Evolutionary conservation across 805 yeast species (phyloP), one percentile per base, ranked within the genome.

Genomic region (Cyberlindnera sargentensis): DNA sequence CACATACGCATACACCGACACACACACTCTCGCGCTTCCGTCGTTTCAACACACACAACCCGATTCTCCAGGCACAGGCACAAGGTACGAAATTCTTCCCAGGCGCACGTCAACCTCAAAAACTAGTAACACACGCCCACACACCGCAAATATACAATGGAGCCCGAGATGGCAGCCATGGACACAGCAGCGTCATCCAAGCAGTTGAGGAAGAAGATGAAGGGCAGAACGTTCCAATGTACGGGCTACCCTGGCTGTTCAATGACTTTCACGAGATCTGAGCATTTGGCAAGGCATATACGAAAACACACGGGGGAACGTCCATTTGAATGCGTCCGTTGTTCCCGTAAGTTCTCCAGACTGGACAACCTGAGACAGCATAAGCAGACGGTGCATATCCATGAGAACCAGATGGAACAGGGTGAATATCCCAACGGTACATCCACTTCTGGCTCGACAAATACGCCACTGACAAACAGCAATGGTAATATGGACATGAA

Each of bases 221-320:
- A 78, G 49, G 83, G 83, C 10, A 64, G 87, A 47, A 75, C 84
- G 24, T 89, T 89, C 64, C 89, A 80, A 58, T 89, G 97, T 63
- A 68, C 83, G 1, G 96, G 95, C 3, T 90, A 75, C 59, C 87
- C 87, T 23, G 89, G 83, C 51, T 89, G 97, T 64, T 70, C 68
- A 44, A 89, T 90, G 95, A 75, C 90, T 6, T 89, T 89, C 63
- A 85, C 95, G 3, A 71, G 97, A 40, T 82, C 93, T 7, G 97
- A 90, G 61, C 97, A 90, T 64, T 72, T 89, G 52, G 95, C 96
- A 1, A 72, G 97, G 46, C 97, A 89, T 66, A 83, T 90, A 42
- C 69, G 96, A 46, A 90, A 89, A 56, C 97, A 89, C 61, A 90
- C 96, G 1, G 97, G 96, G 36, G 97, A 89, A 62, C 71, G 95